Conservation (phyloP, 2,329 filamentous ascomycete genomes). For the Diaporthe helianthi region DNA sequence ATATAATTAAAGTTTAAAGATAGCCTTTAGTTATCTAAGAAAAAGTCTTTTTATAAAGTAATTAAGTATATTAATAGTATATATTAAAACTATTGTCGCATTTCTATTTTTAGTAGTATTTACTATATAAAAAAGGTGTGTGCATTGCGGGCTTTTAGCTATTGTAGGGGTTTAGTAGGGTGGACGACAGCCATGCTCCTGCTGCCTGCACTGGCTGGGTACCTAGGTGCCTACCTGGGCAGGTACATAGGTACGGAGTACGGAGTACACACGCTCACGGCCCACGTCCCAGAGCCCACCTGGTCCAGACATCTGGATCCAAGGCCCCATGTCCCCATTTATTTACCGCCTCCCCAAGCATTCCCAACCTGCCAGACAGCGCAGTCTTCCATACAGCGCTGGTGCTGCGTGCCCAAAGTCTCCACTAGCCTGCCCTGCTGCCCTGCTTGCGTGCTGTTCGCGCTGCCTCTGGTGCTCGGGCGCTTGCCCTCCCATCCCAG, state of each 20-base stretch:
- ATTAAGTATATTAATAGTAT: too few relatives aligned
- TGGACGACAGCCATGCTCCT: slow-evolving; percentile 22
- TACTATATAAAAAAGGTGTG: too few relatives aligned
- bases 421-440: slow-evolving; percentile 1
- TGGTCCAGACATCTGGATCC: slow-evolving; percentile 21
- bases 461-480: slow-evolving; percentile 6
- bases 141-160: too few relatives aligned
- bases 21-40: too few relatives aligned
- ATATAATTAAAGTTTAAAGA: too few relatives aligned
- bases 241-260: neutral
- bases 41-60: too few relatives aligned
- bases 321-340: slow-evolving; percentile 22
- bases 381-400: slow-evolving; percentile 4
- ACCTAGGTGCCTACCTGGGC: too few relatives aligned
- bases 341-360: slow-evolving; percentile 21
- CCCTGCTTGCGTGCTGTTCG: slow-evolving; percentile 1
- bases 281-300: slow-evolving; percentile 13
- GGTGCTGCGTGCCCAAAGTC: slow-evolving; percentile 3
- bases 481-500: slow-evolving; percentile 30
- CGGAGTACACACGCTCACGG: neutral
- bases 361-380: slow-evolving; percentile 20
- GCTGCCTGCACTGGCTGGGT: too few relatives aligned
- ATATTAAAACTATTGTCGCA: too few relatives aligned
- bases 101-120: too few relatives aligned
- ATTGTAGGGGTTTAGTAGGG: too few relatives aligned